Evolutionary conservation across 805 yeast genomes (phyloP), one percentile per base, ranked within the genome.

Genomic region (Yarrowia hollandica): DNA sequence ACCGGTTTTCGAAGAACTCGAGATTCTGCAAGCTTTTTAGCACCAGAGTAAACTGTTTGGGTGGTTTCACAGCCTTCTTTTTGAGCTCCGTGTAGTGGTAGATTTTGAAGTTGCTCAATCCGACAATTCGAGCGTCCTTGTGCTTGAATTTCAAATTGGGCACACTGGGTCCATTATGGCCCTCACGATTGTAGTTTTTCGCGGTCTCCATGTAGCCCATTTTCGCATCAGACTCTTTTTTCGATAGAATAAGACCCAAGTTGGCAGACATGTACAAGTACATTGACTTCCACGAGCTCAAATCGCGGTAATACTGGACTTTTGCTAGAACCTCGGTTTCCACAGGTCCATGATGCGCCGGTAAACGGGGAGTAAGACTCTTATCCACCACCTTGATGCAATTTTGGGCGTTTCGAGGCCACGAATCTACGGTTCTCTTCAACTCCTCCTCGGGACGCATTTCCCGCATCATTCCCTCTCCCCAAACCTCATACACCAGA

Each of bases 11-110:
- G 10, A 35, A 52, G 7, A 25, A 52, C 14, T 52, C 58, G 8
- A 52, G 31, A 26, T 52, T 52, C 35, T 52, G 58, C 18, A 16
- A 34, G 16, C 44, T 35, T 5, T 52, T 52, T 26, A 52, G 34
- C 14, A 52, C 58, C 44, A 52, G 12, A 1, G 58, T 35, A n/a
- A 52, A 52, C 58, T 52, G 58, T 21, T 52, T 52, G 5, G 58
- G 58, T 1, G 58, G 25, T 35, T 52, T 52, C 26, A 52, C 21
- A 2, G 58, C 15, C 26, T 52, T 35, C 25, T 26, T 25, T 5
- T 35, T 23, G 16, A n/a, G 19, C n/a, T 52, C 58, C 1, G 35
- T 35, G 26, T 35, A 37, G 11, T 52, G 21, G 19, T 23, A 52
- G 26, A 52, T 35, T 15, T 25, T 25, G 35, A 52, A 52, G 34